Conservation (phyloP, 2,329 filamentous ascomycete genomes). For the Aspergillus bombycis region DNA sequence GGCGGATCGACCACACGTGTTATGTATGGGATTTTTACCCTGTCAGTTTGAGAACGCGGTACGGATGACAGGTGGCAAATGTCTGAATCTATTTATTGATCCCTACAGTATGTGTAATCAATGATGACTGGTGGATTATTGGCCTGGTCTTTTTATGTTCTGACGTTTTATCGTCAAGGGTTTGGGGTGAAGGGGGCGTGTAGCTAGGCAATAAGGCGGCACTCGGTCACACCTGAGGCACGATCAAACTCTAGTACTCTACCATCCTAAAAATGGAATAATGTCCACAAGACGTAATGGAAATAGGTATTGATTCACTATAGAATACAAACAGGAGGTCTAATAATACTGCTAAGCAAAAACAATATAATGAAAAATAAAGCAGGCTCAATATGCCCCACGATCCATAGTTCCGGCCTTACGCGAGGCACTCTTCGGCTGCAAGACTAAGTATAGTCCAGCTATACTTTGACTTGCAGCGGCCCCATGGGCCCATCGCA, state of each 20-base stretch:
- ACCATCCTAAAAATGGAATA: background rate
- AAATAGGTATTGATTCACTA: background rate
- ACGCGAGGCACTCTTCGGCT: slow-evolving; percentile 19
- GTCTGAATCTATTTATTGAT: background rate
- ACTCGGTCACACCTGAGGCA: background rate
- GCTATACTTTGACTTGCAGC: slow-evolving; percentile 14
- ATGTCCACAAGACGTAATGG: background rate
- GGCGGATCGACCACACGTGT: background rate
- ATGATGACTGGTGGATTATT: slow-evolving; percentile 1
- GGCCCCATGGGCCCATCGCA: slow-evolving; percentile 16
- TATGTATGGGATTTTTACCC: background rate
- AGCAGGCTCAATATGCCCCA: slow-evolving; percentile 3
- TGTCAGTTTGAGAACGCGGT: background rate
- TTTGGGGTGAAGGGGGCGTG: background rate
- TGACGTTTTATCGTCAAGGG: background rate
- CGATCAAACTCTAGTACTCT: background rate
- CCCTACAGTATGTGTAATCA: background rate
- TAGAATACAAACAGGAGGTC: background rate
- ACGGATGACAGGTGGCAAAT: slow-evolving; percentile 2
- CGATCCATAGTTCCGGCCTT: slow-evolving; percentile 11
- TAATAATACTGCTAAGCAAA: background rate
- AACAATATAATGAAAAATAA: slow-evolving; percentile 1
- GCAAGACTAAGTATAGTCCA: slow-evolving; percentile 13
- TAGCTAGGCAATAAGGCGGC: background rate
- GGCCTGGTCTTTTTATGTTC: background rate